Conservation (phyloP, 2,329 filamentous ascomycete genomes). For the Herpotrichia juniperi region DNA sequence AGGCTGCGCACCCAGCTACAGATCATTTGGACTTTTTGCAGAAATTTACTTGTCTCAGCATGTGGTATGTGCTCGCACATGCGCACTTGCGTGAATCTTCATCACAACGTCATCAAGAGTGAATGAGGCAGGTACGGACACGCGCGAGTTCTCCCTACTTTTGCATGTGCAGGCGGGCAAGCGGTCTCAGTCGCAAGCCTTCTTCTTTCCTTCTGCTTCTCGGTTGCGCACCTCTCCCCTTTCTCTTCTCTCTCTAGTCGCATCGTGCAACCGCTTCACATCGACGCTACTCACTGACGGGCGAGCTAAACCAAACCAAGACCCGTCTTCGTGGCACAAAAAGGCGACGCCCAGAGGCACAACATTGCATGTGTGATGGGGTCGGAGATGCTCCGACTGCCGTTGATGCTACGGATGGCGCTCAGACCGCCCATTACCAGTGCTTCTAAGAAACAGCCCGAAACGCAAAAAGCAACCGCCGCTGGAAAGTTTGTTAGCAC, state of each 20-base stretch:
- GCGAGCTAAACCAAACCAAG: background rate
- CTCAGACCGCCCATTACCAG: background rate
- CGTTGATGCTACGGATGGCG: background rate
- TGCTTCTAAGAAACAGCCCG: background rate
- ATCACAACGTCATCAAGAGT: background rate
- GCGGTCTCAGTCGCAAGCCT: too few species aligned
- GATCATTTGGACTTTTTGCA: too few species aligned
- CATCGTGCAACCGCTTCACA: background rate
- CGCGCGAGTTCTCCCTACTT: background rate
- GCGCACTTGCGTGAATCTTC: too few species aligned
- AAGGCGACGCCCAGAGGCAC: background rate
- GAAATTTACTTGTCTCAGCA: too few species aligned
- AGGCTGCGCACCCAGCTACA: too few species aligned
- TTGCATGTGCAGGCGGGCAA: background rate
- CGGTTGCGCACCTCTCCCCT: background rate
- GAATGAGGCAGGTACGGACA: background rate
- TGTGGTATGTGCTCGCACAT: too few species aligned
- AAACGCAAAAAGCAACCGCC: background rate
- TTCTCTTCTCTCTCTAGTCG: too few species aligned
- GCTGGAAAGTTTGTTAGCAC: background rate
- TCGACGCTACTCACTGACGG: background rate
- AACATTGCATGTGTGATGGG: background rate
- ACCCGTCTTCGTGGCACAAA: background rate
- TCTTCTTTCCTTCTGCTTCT: background rate
- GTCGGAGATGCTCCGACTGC: conserved; percentile 5